Percentiles rank a stretch among this genome's conserved stretches.
These are phyloP conservation scores for Colletotrichum sp. DNA, from an alignment of 2,329 filamentous ascomycete genomes.

Conservation along the genomic window DNA sequence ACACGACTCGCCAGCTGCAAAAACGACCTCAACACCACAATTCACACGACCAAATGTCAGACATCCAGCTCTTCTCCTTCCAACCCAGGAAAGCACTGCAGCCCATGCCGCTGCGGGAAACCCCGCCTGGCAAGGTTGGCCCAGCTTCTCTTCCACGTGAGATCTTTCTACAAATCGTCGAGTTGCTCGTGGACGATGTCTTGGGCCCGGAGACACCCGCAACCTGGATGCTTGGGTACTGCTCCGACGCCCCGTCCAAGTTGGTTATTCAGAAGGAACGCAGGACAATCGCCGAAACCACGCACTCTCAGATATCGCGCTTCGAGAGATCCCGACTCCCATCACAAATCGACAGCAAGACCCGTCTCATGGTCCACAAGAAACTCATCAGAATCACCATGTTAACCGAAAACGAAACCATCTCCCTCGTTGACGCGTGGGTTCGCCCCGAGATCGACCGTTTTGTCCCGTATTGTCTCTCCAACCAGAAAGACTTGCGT, in stretches of 20 bases:
- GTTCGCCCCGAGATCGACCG: background rate
- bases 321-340: background rate
- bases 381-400: background rate
- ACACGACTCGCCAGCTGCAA: background rate
- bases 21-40: background rate
- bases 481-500: no score
- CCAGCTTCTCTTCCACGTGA: background rate
- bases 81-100: background rate
- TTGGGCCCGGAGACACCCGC: background rate
- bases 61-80: background rate
- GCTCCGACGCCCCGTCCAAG: background rate
- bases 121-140: background rate
- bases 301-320: background rate
- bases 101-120: background rate
- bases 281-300: background rate
- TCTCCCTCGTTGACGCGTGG: background rate
- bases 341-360: background rate
- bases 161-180: background rate
- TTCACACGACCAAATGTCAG: background rate
- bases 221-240: background rate
- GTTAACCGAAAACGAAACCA: background rate
- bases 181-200: background rate
- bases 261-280: background rate
- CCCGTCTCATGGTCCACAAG: background rate
- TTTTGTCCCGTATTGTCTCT: no score